Evolutionary conservation across 108 stramenopile genomes (phyloP).

Genomic region (Pseudonitzschia delicatissima): DNA sequence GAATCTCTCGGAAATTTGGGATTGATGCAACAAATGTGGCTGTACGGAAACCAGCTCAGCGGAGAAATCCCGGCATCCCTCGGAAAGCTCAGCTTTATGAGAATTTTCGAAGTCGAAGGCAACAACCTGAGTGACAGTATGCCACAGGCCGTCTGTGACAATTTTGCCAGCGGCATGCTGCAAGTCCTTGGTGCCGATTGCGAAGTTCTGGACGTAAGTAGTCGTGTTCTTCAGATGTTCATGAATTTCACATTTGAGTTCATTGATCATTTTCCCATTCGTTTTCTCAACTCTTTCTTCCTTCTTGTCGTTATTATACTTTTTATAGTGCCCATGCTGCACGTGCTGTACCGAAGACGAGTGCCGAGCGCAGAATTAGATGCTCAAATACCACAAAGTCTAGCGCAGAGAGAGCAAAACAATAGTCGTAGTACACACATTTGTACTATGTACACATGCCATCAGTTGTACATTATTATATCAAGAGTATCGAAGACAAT

Average conservation of each 20-base stretch:
- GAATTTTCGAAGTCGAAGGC: slow-evolving; percentile 35
- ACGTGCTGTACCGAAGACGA: slow-evolving; percentile 2
- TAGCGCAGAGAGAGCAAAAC: no score
- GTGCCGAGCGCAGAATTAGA: not conserved
- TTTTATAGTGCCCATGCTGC: slow-evolving; percentile 3
- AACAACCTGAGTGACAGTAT: slow-evolving; percentile 39
- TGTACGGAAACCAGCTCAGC: slow-evolving; percentile 17
- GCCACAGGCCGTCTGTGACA: slow-evolving; percentile 11
- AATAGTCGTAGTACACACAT: no score
- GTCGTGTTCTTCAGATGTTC: not conserved
- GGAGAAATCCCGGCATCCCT: slow-evolving; percentile 21
- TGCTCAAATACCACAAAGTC: no score
- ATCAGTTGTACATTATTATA: no score
- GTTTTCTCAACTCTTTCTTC: not conserved
- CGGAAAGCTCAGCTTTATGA: slow-evolving; percentile 4
- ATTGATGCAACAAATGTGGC: slow-evolving; percentile 21
- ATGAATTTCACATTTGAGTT: not conserved
- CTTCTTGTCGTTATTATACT: not conserved
- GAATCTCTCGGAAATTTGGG: not conserved
- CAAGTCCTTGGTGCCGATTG: slow-evolving; percentile 26
- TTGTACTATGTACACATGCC: no score
- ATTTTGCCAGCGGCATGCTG: slow-evolving; percentile 8
- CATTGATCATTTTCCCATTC: not conserved
- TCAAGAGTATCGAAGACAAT: no score
- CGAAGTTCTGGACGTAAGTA: not conserved